phyloP scores from a whole-genome alignment of 176 grass and related monocot species.

The Oryza brachyantha region DNA sequence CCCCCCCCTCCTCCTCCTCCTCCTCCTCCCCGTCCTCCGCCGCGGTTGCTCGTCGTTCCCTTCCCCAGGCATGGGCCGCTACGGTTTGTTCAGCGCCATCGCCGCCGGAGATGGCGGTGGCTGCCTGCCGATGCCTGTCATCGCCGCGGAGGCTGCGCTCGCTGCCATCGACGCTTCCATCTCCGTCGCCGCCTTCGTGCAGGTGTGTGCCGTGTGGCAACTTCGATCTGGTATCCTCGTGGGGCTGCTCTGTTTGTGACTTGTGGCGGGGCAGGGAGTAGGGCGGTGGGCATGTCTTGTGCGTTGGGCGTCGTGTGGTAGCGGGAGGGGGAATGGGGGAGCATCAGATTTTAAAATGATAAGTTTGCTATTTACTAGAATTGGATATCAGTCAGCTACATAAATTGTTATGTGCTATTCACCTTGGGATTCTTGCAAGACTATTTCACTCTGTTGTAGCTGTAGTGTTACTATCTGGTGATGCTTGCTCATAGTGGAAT shows the following conservation, averaged over 20 bases:
- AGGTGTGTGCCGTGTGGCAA: slow-evolving; percentile 48
- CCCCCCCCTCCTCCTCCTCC: neutral
- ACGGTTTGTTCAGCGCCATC: slow-evolving; percentile 10
- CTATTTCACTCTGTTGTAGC: neutral
- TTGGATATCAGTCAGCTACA: neutral
- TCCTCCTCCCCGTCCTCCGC: neutral
- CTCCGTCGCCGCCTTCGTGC: slow-evolving; percentile 64
- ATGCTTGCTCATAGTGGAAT: neutral
- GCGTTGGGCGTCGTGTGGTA: neutral
- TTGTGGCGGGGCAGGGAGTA: neutral
- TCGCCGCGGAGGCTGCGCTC: slow-evolving; percentile 49
- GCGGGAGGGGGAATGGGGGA: neutral
- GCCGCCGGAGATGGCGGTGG: slow-evolving; percentile 37
- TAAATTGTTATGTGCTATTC: neutral
- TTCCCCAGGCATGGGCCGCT: slow-evolving; percentile 44
- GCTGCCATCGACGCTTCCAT: slow-evolving; percentile 59
- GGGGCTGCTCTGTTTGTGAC: neutral
- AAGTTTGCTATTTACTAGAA: neutral
- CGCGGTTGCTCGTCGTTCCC: slow-evolving; percentile 6
- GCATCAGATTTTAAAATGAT: neutral
- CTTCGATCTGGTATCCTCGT: slow-evolving; percentile 28
- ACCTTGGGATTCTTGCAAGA: neutral
- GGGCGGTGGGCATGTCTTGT: neutral
- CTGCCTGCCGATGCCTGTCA: slow-evolving; percentile 61
- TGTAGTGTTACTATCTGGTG: neutral